Base-by-base conservation (phyloP, 2,329 filamentous ascomycete genomes). In the Amylocarpus encephaloides region DNA sequence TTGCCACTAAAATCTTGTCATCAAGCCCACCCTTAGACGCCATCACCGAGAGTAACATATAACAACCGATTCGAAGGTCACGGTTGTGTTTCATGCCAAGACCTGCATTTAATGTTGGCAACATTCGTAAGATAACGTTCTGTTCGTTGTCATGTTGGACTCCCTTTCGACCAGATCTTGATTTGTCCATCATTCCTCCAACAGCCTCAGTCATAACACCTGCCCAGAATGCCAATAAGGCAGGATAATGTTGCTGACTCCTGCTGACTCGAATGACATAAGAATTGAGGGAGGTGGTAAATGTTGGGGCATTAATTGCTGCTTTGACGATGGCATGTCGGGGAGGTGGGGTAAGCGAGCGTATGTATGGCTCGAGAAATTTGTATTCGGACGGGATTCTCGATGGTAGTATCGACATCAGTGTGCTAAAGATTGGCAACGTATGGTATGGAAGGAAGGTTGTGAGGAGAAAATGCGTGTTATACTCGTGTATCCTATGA, bases 391-490 rank as follows among this genome's bases (percentile, higher is more conserved):
- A 72, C 1, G 90, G 84, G 7, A 96, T 74, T 44, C 76, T 80
- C n/a, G 75, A 66, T 0, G 93, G 90, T 11, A 98, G 73, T 51
- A 98, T 94, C 1, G 89, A 91, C 22, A 98, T 75, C 6, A 97
- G 74, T 1, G 88, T 91, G 42, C 86, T 76, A 67, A 98, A 98
- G 12, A 88, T 81, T 5, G 87, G 86, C 30, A 88, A 85, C 6
- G 84, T 83, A 67, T 98, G 91, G 68, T 95, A 97, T 1, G 93
- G 93, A 5, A 98, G 76, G 67, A 97, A 97, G 2, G 91, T 88
- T 58, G 91, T 78, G 39, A 97, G 74, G 12, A 95, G 72, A 32
- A 78, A 78, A 3, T 80, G 74, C 3, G 88, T 92, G 68, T 95
- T 97, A 70, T 90, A 85, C 67, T 97, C 88, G 66, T 98, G 93